Base-by-base conservation (phyloP, 805 yeast species). In the Starmerella etchellsii region DNA sequence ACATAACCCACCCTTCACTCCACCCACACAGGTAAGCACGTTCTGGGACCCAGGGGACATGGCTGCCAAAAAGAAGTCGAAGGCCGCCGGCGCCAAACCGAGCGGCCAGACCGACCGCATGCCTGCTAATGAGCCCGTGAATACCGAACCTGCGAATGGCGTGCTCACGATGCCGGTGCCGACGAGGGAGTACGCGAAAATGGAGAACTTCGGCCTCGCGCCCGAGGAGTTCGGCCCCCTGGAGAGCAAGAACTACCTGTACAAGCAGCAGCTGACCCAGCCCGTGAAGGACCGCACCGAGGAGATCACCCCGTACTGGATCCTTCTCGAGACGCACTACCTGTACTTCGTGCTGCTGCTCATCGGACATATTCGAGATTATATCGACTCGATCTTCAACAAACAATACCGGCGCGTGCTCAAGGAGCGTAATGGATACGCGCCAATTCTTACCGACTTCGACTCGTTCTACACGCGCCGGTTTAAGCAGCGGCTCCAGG, bases 391-490 rank as follows among this genome's bases (percentile, higher is more conserved):
- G 57, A 63, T 67, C 19, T 81, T 87, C 61, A 71, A 70, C 56
- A 80, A 81, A 16, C 69, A 72, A 39, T 71, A 69, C 40, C 81
- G 79, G 53, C 64, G 62, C 31, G 81, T 79, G 49, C 67, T 87
- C 43, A 61, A 78, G 39, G 88, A 82, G 55, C 69, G 71, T 48
- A 77, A 88, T 58, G 98, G 98, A 1, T 76, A 82, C 54, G 96
- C 98, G 26, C 97, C 99, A 23, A 81, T 95, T 80, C 81, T 80
- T 54, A 81, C 91, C 21, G 88, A 85, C 35, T 85, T 88, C 58
- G 99, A 91, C 62, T 76, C 82, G 48, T 93, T 91, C 59, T 91
- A 87, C 61, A 79, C 87, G 32, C 78, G 99, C 54, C 77, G 97
- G 54, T 71, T 91, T 68, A 87, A 91, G 60, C 73, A 71, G 52